These are phyloP conservation scores for Coemansia pectinata DNA, from an alignment of 192 early-diverging fungal species.

Conservation along the genomic window DNA sequence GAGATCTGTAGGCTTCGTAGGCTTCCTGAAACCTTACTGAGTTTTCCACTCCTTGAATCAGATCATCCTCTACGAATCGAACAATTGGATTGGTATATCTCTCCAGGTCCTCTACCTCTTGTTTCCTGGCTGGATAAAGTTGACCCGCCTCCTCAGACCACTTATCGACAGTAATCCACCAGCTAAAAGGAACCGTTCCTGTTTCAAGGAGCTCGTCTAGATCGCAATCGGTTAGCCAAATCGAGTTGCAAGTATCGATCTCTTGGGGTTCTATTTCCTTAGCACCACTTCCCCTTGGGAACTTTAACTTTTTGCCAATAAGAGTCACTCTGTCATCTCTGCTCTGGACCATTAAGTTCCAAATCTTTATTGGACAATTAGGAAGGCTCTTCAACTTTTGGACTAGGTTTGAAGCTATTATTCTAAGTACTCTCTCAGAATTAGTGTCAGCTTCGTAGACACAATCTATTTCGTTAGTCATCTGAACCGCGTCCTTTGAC, in stretches of 20 bases:
- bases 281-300: too few relatives aligned
- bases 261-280: too few relatives aligned
- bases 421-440: background rate
- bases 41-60: background rate
- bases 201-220: too few relatives aligned
- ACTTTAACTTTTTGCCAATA: too few relatives aligned
- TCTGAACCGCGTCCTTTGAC: background rate
- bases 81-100: conserved; percentile 7
- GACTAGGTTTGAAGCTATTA: background rate
- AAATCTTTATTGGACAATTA: background rate
- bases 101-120: background rate
- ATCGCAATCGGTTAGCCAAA: too few relatives aligned
- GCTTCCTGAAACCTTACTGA: conserved; percentile 13
- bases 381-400: background rate
- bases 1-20: conserved; percentile 4
- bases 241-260: too few relatives aligned
- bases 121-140: too few relatives aligned
- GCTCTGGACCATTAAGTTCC: background rate
- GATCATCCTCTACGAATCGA: conserved; percentile 11
- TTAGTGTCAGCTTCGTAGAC: background rate
- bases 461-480: background rate
- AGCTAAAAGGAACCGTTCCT: too few relatives aligned
- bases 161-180: too few relatives aligned
- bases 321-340: too few relatives aligned
- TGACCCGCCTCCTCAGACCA: too few relatives aligned